Conservation (phyloP, 805 yeast species). For the Wickerhamiella parazyma region DNA sequence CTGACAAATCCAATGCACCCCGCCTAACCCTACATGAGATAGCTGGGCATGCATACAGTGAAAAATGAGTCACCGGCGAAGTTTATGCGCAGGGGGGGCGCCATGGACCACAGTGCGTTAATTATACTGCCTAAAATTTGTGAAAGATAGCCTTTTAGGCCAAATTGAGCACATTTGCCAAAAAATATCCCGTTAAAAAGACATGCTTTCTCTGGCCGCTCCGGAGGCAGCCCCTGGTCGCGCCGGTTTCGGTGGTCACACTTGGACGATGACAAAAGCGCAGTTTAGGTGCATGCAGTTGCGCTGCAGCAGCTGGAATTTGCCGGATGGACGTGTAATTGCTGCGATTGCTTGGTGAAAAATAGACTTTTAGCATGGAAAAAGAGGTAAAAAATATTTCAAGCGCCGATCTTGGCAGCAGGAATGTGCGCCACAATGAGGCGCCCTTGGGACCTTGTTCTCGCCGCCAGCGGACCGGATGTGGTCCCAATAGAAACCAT, state of each 20-base stretch:
- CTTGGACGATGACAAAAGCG: background rate
- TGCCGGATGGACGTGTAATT: background rate
- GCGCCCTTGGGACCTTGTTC: too few species aligned
- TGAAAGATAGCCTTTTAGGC: background rate
- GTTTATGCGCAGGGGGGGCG: background rate
- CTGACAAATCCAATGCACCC: background rate
- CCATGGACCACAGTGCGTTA: background rate
- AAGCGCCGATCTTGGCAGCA: too few species aligned
- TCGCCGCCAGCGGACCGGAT: too few species aligned
- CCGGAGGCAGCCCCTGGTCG: background rate
- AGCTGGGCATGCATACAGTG: background rate
- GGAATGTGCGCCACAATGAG: too few species aligned
- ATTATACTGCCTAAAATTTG: background rate
- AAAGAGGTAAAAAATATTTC: too few species aligned
- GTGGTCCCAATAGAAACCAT: too few species aligned
- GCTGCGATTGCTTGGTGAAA: background rate
- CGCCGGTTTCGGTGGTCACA: background rate
- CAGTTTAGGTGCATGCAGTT: background rate
- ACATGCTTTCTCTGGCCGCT: background rate
- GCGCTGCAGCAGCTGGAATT: background rate
- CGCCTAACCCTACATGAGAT: conserved; percentile 3
- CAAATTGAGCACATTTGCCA: background rate
- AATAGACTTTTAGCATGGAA: background rate
- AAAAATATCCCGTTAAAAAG: background rate
- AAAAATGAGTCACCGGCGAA: background rate